Evolutionary conservation across 1,284 basidiomycete species (phyloP).

Genomic region (Trichosporon sp.): DNA sequence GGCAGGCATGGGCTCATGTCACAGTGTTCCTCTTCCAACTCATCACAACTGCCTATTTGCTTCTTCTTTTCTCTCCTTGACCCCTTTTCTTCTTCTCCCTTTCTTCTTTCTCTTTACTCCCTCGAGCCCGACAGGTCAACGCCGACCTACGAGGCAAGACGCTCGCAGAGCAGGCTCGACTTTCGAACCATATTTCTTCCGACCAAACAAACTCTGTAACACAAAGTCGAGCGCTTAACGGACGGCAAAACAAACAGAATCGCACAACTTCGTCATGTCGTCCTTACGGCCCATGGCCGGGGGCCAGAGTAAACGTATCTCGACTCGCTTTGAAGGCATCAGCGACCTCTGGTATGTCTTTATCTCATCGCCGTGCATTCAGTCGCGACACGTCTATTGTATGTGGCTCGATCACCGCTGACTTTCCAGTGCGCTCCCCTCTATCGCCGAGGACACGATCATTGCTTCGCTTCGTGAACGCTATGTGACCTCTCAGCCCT

Average conservation of each 20-base stretch:
- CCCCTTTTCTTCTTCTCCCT: not conserved
- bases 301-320: slow-evolving; percentile 11
- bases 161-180: slow-evolving; percentile 1
- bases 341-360: slow-evolving; percentile 37
- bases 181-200: not conserved
- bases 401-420: not conserved
- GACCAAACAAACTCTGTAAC: slow-evolving; percentile 4
- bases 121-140: not conserved
- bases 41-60: slow-evolving; percentile 2
- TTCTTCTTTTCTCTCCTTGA: not conserved
- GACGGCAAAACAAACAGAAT: not conserved
- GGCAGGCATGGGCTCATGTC: not conserved
- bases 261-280: slow-evolving; percentile 8
- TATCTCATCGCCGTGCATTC: not conserved
- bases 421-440: slow-evolving; percentile 28
- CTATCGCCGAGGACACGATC: slow-evolving; percentile 46
- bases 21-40: not conserved
- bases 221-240: not conserved
- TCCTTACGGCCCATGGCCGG: slow-evolving; percentile 5
- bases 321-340: slow-evolving; percentile 35
- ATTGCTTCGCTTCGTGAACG: slow-evolving; percentile 71
- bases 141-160: not conserved
- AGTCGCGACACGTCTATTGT: not conserved
- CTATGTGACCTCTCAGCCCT: slow-evolving; percentile 75
- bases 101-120: not conserved